Percentiles rank a stretch among this genome's conserved stretches.
These are phyloP conservation scores for Debaryomyces singareniensis DNA, from an alignment of 1,139 yeast genomes.

Conservation along the genomic window DNA sequence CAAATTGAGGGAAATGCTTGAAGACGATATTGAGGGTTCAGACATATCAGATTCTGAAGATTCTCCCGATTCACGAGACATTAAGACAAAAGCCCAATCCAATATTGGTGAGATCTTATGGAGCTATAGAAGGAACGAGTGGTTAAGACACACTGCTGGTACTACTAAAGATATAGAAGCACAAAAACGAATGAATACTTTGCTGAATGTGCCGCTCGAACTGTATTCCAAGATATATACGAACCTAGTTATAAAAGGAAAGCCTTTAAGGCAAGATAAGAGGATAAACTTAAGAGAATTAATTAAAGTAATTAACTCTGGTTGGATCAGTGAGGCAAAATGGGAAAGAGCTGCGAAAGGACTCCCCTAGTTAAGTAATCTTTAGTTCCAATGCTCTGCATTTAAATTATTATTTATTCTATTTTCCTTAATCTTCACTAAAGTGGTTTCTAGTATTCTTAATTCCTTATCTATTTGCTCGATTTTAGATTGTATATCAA, in stretches of 20 bases:
- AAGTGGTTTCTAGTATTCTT: conserved; percentile 38
- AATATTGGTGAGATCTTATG: conserved; percentile 49
- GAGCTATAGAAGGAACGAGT: conserved; percentile 52
- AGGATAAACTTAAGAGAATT: conserved; percentile 59
- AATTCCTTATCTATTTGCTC: conserved; percentile 43
- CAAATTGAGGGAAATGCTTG: conserved; percentile 22
- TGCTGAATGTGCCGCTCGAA: conserved; percentile 36
- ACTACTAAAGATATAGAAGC: conserved; percentile 9
- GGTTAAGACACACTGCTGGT: conserved; percentile 31
- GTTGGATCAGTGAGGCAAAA: conserved; percentile 61
- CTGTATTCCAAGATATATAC: conserved; percentile 52
- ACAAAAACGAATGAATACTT: conserved; percentile 19
- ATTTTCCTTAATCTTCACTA: conserved; percentile 12
- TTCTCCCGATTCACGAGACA: conserved; percentile 4
- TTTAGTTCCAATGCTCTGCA: conserved; percentile 1
- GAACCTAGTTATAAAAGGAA: conserved; percentile 53
- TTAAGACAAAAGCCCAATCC: conserved; percentile 1
- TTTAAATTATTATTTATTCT: not conserved
- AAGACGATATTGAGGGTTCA: conserved; percentile 4
- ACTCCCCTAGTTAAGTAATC: conserved; percentile 17
- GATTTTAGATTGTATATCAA: conserved; percentile 30
- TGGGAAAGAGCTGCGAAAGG: conserved; percentile 58
- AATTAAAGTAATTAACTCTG: conserved; percentile 54
- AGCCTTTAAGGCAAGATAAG: conserved; percentile 39
- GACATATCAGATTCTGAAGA: conserved; percentile 2